Percentiles rank a stretch among this genome's conserved stretches.
phyloP scores from a whole-genome alignment of 768 basidiomycete species.

The Dictyophora rubrovolvata region DNA sequence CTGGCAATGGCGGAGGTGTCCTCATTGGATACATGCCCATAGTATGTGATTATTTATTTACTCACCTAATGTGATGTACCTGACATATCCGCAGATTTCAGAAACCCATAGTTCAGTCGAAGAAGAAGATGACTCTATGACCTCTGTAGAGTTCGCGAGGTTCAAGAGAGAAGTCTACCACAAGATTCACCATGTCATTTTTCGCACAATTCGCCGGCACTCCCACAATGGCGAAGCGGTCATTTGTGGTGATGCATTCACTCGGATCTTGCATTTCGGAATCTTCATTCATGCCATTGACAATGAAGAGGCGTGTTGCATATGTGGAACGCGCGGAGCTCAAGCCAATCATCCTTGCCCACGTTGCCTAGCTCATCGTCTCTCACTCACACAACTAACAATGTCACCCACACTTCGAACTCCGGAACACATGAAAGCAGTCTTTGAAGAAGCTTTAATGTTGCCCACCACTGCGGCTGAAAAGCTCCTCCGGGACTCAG shows the following conservation, averaged over 20 bases:
- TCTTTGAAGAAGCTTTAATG: constrained; percentile 10
- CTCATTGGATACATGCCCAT: constrained; percentile 21
- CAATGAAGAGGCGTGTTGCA: too few species aligned
- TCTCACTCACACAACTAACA: constrained; percentile 14
- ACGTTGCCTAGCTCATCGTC: constrained; percentile 19
- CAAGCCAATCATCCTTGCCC: constrained; percentile 21
- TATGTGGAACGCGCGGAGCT: constrained; percentile 18
- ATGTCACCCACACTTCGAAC: constrained; percentile 13
- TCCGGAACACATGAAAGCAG: constrained; percentile 14
- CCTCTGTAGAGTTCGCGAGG: constrained; percentile 17
- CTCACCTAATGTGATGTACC: not conserved
- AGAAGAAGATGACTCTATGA: too few species aligned
- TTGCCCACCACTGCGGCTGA: constrained; percentile 9
- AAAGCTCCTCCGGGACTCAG: too few species aligned
- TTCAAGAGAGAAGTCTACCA: constrained; percentile 23
- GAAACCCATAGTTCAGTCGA: constrained; percentile 13
- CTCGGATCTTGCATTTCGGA: constrained; percentile 19
- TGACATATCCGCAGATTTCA: constrained; percentile 11
- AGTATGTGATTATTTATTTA: constrained; percentile 12
- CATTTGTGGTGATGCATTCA: constrained; percentile 16
- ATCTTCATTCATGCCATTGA: too few species aligned
- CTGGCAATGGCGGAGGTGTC: constrained; percentile 25
- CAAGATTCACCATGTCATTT: constrained; percentile 16
- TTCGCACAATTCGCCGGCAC: constrained; percentile 17
- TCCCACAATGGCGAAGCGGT: constrained; percentile 17